Evolutionary conservation across 495 filamentous ascomycete genomes (phyloP).

Genomic region (Neurospora hispaniola): DNA sequence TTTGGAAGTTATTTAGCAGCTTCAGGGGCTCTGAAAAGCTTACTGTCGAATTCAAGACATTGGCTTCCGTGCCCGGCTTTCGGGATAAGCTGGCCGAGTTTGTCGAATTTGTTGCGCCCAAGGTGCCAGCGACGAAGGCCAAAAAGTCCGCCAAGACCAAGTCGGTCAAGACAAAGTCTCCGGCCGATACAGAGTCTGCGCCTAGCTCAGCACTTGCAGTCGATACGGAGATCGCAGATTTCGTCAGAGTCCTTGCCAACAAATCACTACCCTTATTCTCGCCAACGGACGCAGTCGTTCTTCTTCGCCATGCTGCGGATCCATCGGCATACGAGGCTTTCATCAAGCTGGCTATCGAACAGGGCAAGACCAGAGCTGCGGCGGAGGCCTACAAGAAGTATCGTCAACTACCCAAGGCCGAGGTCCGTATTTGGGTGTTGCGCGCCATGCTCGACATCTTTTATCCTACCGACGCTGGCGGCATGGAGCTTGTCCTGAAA

Average conservation of each 20-base stretch:
- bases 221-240: background rate
- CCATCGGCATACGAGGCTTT: slow-evolving; percentile 19
- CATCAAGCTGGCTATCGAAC: slow-evolving; percentile 9
- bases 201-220: background rate
- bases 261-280: slow-evolving; percentile 11
- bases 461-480: slow-evolving; percentile 25
- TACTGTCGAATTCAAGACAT: background rate
- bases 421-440: slow-evolving; percentile 5
- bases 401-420: slow-evolving; percentile 18
- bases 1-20: slow-evolving; percentile 11
- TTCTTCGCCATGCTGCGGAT: slow-evolving; percentile 21
- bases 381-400: slow-evolving; percentile 25
- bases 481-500: slow-evolving; percentile 40
- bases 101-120: background rate
- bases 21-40: background rate
- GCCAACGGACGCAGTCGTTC: slow-evolving; percentile 7
- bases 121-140: background rate
- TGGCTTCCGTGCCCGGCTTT: slow-evolving; percentile 7
- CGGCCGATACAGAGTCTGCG: background rate
- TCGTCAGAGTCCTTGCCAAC: slow-evolving; percentile 10
- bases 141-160: background rate
- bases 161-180: background rate
- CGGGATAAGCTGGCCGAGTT: slow-evolving; percentile 2
- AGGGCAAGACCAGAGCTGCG: slow-evolving; percentile 14
- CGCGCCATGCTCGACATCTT: slow-evolving; percentile 22